Evolutionary conservation across 768 basidiomycete genomes (phyloP), one percentile per base, ranked within the genome.

Genomic region (Tephrocybe sp.): DNA sequence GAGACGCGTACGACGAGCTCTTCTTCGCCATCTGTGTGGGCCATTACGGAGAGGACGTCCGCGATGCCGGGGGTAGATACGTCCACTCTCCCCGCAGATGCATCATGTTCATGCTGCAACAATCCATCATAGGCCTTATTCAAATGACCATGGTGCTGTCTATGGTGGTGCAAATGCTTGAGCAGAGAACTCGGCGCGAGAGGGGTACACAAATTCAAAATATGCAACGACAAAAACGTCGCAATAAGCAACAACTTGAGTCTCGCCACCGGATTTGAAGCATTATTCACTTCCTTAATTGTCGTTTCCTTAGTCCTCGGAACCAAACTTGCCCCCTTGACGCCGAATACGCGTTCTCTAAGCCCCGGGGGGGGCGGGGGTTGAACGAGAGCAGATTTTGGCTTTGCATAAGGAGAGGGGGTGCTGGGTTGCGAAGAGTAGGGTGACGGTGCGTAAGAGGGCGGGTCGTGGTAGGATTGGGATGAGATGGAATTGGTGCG

Each of bases 141-240:
- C 53, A 32, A 38, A 7, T 38, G 23, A 2, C 79, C 83, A 50
- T 76, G 76, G 4, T 69, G 58, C 52, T 68, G 58, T 77, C 57
- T 50, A 81, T 34, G 39, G 36, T 32, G 17, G 16, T 32, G 17
- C 5, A 16, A 23, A 13, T 34, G 26, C 26, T 26, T 6, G 8
- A 51, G 19, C 8, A 45, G 12, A 0, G 52, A 46, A 3, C 34
- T 38, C 65, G 59, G 82, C 0, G 94, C 87, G 44, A 99, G 80
- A 0, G 97, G 94, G 0, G 95, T 89, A 66, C 87, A 88, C 52
- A 98, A 81, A 74, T 98, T 98, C 55, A 97, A 79, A 48, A 94
- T 82, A 59, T 99, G 97, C 2, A 99, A 72, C 0, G 84, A 84
- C 57, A 96, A 77, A 80, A 98, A 99, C 3, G 94, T 86, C 14